Conservation (phyloP, 768 basidiomycete species). For the Grammothele lineata region DNA sequence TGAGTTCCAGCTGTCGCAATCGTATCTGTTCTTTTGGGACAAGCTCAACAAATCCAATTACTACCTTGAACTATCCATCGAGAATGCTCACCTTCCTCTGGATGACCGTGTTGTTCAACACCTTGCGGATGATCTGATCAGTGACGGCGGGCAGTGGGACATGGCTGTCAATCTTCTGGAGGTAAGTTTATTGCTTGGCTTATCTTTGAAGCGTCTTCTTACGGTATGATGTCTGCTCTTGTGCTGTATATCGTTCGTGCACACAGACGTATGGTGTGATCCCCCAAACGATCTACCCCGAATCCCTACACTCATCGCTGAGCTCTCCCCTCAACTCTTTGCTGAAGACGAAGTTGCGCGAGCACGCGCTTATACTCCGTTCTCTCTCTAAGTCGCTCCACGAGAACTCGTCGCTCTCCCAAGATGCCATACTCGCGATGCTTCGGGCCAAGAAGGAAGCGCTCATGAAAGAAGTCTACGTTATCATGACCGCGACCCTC, state of each 20-base stretch:
- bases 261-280: conserved; percentile 76
- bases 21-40: conserved; percentile 95
- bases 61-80: conserved; percentile 84
- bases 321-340: conserved; percentile 71
- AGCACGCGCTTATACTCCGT: conserved; percentile 83
- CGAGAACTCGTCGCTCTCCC: conserved; percentile 33
- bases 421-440: conserved; percentile 43
- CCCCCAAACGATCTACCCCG: conserved; percentile 78
- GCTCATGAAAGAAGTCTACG: conserved; percentile 80
- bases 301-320: conserved; percentile 77
- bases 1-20: conserved; percentile 91
- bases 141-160: conserved; percentile 94
- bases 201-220: no score
- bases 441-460: conserved; percentile 83
- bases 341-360: conserved; percentile 87
- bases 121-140: conserved; percentile 73
- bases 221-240: neutral
- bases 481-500: conserved; percentile 77
- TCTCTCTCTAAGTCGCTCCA: conserved; percentile 51
- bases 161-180: conserved; percentile 74
- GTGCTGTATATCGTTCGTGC: conserved; percentile 3
- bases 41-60: conserved; percentile 93
- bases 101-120: conserved; percentile 81
- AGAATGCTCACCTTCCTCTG: conserved; percentile 73
- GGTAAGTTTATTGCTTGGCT: conserved; percentile 28